Conservation (phyloP, 768 basidiomycete genomes). For the Termitomyces eurrhizus region DNA sequence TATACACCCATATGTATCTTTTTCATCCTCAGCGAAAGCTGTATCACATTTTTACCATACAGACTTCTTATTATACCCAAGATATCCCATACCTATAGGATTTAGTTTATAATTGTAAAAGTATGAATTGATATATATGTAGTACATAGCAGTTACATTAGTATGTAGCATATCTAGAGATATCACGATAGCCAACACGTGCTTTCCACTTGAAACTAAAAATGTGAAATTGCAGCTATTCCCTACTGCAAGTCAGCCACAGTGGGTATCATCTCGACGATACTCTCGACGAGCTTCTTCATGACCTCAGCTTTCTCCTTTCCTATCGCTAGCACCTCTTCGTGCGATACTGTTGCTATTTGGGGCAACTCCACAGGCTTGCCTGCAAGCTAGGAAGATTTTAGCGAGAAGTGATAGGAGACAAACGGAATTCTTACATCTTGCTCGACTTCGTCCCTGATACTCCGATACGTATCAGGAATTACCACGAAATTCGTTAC, state of each 20-base stretch:
- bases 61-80: not conserved
- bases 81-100: not conserved
- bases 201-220: too few relatives aligned
- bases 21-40: too few relatives aligned
- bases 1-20: too few relatives aligned
- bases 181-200: too few relatives aligned
- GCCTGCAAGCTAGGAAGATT: conserved; percentile 53
- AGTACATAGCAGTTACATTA: too few relatives aligned
- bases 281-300: conserved; percentile 62
- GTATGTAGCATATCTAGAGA: too few relatives aligned
- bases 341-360: conserved; percentile 62
- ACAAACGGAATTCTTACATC: conserved; percentile 50
- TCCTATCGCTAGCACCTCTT: conserved; percentile 69
- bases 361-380: conserved; percentile 37
- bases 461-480: conserved; percentile 59
- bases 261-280: conserved; percentile 39
- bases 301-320: conserved; percentile 68
- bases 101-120: too few relatives aligned
- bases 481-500: conserved; percentile 86
- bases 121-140: too few relatives aligned
- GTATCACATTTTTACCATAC: not conserved
- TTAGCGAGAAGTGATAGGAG: not conserved
- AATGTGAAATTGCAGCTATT: not conserved
- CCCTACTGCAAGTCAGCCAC: conserved; percentile 6
- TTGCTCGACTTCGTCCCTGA: conserved; percentile 70